Evolutionary conservation across 345 rosid species (phyloP).

Genomic region (Syzygium jambos): DNA sequence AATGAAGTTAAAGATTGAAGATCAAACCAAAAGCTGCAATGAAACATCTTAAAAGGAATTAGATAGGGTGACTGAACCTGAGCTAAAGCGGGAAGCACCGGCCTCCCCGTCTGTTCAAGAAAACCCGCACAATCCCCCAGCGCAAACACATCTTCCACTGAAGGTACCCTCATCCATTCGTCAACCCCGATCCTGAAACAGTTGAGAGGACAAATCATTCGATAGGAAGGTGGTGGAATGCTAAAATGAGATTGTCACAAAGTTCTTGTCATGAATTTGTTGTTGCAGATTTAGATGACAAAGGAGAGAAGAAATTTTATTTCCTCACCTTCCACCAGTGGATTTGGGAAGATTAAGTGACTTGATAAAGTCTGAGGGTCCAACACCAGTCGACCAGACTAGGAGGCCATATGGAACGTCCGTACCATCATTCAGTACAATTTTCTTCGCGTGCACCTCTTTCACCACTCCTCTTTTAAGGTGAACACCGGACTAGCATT

Average conservation of each 20-base stretch:
- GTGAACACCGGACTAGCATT: constrained; percentile 35
- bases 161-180: constrained; percentile 50
- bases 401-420: constrained; percentile 75
- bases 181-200: constrained; percentile 51
- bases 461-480: constrained; percentile 49
- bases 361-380: constrained; percentile 58
- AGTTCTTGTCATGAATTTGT: background rate
- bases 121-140: constrained; percentile 73
- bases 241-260: background rate
- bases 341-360: constrained; percentile 48
- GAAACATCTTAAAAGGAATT: background rate
- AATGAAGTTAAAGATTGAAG: background rate
- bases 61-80: constrained; percentile 18
- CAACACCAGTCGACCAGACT: constrained; percentile 97
- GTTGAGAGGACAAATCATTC: background rate
- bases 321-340: constrained; percentile 54
- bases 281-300: background rate
- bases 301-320: background rate
- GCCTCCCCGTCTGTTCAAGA: constrained; percentile 59
- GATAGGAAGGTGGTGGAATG: background rate
- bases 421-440: constrained; percentile 49
- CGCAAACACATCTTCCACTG: constrained; percentile 59
- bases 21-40: background rate
- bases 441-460: constrained; percentile 42
- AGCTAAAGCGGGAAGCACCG: constrained; percentile 69